These are phyloP conservation scores for Pseudocercospora musae DNA, from an alignment of 2,329 filamentous ascomycete species.

Conservation along the genomic window DNA sequence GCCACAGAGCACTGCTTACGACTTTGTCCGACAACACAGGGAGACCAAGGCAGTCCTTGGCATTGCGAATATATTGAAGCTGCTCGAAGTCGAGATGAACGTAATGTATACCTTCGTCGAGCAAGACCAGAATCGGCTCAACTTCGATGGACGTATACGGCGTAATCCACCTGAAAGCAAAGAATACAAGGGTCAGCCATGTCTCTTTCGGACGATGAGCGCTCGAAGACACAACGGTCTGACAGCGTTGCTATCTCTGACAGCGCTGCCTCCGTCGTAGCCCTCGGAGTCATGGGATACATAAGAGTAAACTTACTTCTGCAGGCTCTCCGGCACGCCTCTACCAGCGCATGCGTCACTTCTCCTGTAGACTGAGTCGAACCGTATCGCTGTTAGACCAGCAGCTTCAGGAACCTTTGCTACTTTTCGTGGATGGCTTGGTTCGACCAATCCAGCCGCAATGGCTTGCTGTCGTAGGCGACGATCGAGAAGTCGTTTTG, in stretches of 20 bases:
- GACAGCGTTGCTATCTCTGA: too few relatives aligned
- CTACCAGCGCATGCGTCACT: slow-evolving; percentile 38
- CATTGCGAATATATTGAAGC: slow-evolving; percentile 52
- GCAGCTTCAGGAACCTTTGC: slow-evolving; percentile 48
- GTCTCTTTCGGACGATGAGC: too few relatives aligned
- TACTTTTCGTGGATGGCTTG: slow-evolving; percentile 41
- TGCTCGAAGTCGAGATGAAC: slow-evolving; percentile 59
- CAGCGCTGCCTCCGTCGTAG: too few relatives aligned
- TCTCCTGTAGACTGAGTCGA: slow-evolving; percentile 52
- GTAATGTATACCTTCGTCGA: slow-evolving; percentile 60
- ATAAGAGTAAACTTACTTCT: slow-evolving; percentile 22
- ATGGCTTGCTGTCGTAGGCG: slow-evolving; percentile 47
- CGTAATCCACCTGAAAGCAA: slow-evolving; percentile 40
- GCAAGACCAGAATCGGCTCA: slow-evolving; percentile 53
- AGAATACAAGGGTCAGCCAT: too few relatives aligned
- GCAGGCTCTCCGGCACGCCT: slow-evolving; percentile 45
- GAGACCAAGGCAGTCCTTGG: slow-evolving; percentile 53
- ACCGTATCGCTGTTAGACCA: slow-evolving; percentile 51
- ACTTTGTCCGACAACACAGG: slow-evolving; percentile 55
- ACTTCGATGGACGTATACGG: slow-evolving; percentile 55
- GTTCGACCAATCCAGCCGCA: slow-evolving; percentile 47
- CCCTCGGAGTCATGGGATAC: too few relatives aligned
- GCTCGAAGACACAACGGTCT: too few relatives aligned
- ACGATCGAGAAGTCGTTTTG: slow-evolving; percentile 53
- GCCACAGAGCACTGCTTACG: slow-evolving; percentile 56